Percentiles rank a stretch among this genome's conserved stretches.
phyloP scores from a whole-genome alignment of 345 rosid species.

The Salix arbutifolia region DNA sequence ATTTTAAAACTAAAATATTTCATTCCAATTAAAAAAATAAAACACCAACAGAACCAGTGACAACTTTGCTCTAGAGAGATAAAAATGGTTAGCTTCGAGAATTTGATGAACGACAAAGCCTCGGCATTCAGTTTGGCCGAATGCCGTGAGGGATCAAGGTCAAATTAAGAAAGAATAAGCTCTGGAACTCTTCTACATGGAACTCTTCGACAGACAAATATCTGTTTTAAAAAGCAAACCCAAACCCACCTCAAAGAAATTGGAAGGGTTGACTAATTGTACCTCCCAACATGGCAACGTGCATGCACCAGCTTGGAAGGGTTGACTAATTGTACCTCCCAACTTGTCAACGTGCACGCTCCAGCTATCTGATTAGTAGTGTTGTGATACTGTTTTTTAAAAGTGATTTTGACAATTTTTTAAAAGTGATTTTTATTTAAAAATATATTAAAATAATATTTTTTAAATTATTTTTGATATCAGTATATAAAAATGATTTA shows the following conservation, averaged over 20 bases:
- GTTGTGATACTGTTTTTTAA: no score
- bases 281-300: background rate
- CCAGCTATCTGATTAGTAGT: background rate
- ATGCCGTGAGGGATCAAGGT: background rate
- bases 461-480: no score
- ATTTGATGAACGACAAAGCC: background rate
- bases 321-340: background rate
- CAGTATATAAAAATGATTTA: no score
- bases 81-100: background rate
- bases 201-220: no score
- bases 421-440: no score
- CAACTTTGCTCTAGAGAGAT: no score
- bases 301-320: background rate
- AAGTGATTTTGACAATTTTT: no score
- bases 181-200: no score
- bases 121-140: background rate
- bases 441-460: no score
- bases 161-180: background rate
- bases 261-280: background rate
- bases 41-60: no score
- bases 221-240: background rate
- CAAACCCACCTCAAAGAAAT: background rate
- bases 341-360: background rate
- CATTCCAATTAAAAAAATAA: no score
- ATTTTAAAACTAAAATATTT: no score